A percentile compares a stretch with the other conserved stretches of the same genome.
Evolutionary conservation across 345 rosid genomes (phyloP).

Genomic region (Cardamine occulta): DNA sequence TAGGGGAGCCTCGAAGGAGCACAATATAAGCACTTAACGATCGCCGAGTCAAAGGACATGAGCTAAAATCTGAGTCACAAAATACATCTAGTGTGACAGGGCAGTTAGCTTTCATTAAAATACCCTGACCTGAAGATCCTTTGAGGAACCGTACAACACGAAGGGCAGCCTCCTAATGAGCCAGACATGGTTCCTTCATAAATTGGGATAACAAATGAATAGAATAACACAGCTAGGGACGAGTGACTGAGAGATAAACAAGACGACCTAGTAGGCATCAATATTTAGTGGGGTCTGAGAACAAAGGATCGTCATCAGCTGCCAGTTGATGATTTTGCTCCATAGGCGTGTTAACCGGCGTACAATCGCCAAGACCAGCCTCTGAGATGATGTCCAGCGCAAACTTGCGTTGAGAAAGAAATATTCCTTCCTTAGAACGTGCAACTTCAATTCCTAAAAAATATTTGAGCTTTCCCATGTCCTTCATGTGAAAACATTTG

Average conservation of each 20-base stretch:
- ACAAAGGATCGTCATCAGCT: no score
- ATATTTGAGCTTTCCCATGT: not conserved
- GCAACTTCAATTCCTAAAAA: not conserved
- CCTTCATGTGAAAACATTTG: not conserved
- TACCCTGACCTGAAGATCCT: not conserved
- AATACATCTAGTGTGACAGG: not conserved
- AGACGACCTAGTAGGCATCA: not conserved
- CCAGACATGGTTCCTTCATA: not conserved
- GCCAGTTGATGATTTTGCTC: not conserved
- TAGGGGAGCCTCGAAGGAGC: not conserved
- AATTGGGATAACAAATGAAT: not conserved
- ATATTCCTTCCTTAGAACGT: not conserved
- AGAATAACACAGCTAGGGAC: not conserved
- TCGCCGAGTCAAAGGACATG: not conserved
- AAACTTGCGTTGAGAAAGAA: not conserved
- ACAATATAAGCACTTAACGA: not conserved
- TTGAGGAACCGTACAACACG: not conserved
- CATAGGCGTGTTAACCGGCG: not conserved
- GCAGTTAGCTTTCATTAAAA: not conserved
- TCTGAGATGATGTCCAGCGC: not conserved
- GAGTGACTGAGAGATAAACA: not conserved
- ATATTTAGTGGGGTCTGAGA: not conserved
- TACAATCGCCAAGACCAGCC: not conserved
- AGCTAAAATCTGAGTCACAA: not conserved
- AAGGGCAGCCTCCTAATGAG: not conserved